phyloP scores from a whole-genome alignment of 192 early-diverging fungal species.

The Coemansia sp. region DNA sequence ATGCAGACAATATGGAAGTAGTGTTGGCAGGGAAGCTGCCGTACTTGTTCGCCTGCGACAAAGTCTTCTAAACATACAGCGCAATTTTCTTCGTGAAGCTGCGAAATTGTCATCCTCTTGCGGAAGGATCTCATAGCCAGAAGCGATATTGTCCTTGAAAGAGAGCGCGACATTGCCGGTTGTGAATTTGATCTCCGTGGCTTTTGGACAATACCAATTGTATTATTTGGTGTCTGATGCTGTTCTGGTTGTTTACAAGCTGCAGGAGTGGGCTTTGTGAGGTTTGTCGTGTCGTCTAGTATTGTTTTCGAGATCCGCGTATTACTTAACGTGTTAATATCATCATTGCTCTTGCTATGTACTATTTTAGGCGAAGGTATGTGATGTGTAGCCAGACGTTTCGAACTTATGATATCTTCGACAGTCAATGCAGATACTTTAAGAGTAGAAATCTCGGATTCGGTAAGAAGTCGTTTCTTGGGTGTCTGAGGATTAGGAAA shows the following conservation, averaged over 20 bases:
- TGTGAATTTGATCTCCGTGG: neutral
- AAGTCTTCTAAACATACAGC: slow-evolving; percentile 49
- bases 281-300: too few relatives aligned
- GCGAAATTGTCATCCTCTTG: slow-evolving; percentile 3
- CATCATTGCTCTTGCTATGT: neutral
- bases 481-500: too few relatives aligned
- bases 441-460: slow-evolving; percentile 19
- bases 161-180: neutral
- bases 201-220: too few relatives aligned
- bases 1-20: slow-evolving; percentile 47
- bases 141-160: too few relatives aligned
- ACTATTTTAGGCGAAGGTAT: neutral
- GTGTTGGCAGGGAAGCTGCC: slow-evolving; percentile 42
- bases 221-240: too few relatives aligned
- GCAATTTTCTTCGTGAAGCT: slow-evolving; percentile 42
- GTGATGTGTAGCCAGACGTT: slow-evolving; percentile 10
- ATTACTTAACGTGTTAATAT: neutral
- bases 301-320: too few relatives aligned
- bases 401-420: slow-evolving; percentile 31
- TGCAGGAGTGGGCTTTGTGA: neutral
- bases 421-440: slow-evolving; percentile 20
- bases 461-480: slow-evolving; percentile 16
- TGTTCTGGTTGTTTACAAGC: neutral
- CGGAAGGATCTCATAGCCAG: too few relatives aligned
- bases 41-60: slow-evolving; percentile 31